These are phyloP conservation scores for Apiospora marii DNA, from an alignment of 2,329 filamentous ascomycete species.

Conservation along the genomic window DNA sequence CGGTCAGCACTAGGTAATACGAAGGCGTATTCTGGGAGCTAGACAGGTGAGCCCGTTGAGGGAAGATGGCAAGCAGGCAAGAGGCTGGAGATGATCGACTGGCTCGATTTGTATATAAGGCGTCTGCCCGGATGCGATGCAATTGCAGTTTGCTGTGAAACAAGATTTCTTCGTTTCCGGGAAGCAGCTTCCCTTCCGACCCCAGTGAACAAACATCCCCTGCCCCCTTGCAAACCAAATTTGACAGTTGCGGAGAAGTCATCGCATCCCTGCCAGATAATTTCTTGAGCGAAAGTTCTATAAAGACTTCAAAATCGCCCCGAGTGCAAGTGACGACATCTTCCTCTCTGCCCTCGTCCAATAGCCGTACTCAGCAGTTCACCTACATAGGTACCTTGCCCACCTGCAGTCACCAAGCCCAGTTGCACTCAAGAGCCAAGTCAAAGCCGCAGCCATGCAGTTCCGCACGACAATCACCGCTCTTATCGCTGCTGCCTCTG, in stretches of 20 bases:
- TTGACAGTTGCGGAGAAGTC: not conserved
- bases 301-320: not conserved
- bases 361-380: not conserved
- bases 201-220: not conserved
- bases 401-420: not conserved
- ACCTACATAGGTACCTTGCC: not conserved
- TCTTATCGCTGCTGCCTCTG: conserved; percentile 35
- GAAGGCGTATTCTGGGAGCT: not conserved
- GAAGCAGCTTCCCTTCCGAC: not conserved
- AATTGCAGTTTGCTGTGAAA: not conserved
- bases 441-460: conserved; percentile 35
- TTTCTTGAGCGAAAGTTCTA: not conserved
- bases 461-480: conserved; percentile 34
- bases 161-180: not conserved
- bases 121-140: not conserved
- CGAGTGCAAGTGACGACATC: not conserved
- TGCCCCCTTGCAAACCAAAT: not conserved
- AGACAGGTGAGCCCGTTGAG: not conserved
- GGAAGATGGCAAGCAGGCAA: not conserved
- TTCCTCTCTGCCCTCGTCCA: not conserved
- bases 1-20: not conserved
- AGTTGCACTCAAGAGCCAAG: not conserved
- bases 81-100: not conserved
- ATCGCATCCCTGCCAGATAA: not conserved
- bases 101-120: not conserved